These are phyloP conservation scores for Suillus luteus DNA, from an alignment of 768 basidiomycete species.

Conservation along the genomic window DNA sequence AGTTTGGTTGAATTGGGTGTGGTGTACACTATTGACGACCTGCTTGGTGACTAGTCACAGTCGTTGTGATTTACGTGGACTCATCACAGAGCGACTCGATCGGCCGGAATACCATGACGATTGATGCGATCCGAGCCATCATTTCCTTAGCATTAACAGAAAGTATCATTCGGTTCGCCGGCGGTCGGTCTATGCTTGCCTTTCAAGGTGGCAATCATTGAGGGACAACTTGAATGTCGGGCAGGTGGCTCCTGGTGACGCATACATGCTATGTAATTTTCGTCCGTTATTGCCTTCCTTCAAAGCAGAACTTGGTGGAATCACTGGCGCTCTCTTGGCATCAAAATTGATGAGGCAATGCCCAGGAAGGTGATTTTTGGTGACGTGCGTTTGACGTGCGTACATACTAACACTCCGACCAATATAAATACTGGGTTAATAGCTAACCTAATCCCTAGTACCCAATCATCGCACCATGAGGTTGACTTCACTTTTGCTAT, in stretches of 20 bases:
- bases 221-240: neutral
- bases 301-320: neutral
- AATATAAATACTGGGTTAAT: no score
- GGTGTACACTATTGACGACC: neutral
- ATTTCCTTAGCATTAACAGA: neutral
- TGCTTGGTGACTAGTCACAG: neutral
- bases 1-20: neutral
- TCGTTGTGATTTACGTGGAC: neutral
- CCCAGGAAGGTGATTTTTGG: neutral
- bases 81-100: neutral
- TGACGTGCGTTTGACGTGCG: neutral
- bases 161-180: neutral
- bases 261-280: neutral
- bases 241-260: neutral
- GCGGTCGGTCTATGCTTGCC: neutral
- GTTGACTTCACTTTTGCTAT: slow-evolving; percentile 2
- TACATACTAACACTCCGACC: neutral
- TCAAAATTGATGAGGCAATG: neutral
- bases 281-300: neutral
- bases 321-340: neutral
- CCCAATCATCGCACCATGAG: slow-evolving; percentile 6
- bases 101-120: neutral
- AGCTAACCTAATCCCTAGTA: no score
- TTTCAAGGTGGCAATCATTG: neutral
- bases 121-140: neutral